phyloP scores from a whole-genome alignment of 2,329 filamentous ascomycete genomes.

The Didymella lethalis region DNA sequence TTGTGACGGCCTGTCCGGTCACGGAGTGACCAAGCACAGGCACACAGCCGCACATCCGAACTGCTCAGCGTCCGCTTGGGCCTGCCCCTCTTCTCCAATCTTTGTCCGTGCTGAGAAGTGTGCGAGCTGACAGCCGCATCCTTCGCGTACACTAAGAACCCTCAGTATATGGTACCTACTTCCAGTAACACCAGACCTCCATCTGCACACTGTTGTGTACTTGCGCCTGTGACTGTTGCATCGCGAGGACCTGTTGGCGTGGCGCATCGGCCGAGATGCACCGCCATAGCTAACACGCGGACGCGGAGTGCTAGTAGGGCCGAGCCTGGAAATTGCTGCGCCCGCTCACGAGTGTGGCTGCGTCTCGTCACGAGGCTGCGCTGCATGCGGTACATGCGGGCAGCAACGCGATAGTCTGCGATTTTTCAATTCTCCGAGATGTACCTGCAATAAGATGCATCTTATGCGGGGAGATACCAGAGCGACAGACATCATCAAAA shows the following conservation, averaged over 20 bases:
- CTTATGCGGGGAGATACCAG: slow-evolving; percentile 31
- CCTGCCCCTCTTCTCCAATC: background rate
- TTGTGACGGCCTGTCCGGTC: slow-evolving; percentile 29
- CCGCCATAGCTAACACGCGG: slow-evolving; percentile 12
- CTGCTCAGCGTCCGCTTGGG: slow-evolving; percentile 6
- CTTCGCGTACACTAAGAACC: background rate
- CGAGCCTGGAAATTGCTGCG: slow-evolving; percentile 26
- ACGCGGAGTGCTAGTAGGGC: slow-evolving; percentile 16
- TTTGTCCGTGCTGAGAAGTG: slow-evolving; percentile 5
- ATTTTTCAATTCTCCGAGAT: slow-evolving; percentile 4
- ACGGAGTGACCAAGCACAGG: slow-evolving; percentile 7
- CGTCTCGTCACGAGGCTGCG: slow-evolving; percentile 19
- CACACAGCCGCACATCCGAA: slow-evolving; percentile 22
- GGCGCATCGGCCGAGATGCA: slow-evolving; percentile 6
- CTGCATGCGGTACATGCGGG: background rate
- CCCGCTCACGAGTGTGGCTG: slow-evolving; percentile 29
- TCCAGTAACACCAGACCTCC: background rate
- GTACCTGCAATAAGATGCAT: slow-evolving; percentile 9
- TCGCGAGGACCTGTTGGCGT: background rate
- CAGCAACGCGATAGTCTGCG: background rate
- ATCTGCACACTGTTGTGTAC: background rate
- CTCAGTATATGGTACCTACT: background rate
- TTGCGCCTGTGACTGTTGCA: background rate
- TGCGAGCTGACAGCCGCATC: slow-evolving; percentile 2
- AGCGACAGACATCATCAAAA: slow-evolving; percentile 13